A percentile compares a stretch with the other conserved stretches of the same genome.
Evolutionary conservation across 345 rosid species (phyloP).

Genomic region (Syzygium jambos): DNA sequence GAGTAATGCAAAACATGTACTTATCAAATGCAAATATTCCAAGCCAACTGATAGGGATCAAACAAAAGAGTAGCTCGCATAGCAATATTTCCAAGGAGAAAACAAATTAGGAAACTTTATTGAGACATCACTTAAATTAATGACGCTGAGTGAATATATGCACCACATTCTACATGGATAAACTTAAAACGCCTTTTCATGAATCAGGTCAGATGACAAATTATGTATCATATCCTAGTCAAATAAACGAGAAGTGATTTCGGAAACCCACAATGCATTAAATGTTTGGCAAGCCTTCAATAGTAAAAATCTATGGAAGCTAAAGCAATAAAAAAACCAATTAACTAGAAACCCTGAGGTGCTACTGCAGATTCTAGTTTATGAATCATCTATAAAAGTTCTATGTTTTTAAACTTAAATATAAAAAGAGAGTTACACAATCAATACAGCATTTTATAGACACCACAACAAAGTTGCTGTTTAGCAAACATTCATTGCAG

Average conservation of each 20-base stretch:
- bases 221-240: neutral
- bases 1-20: neutral
- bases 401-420: neutral
- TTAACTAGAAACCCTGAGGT: neutral
- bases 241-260: neutral
- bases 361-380: neutral
- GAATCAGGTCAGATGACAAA: neutral
- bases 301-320: neutral
- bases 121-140: neutral
- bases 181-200: neutral
- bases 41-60: neutral
- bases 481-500: neutral
- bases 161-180: neutral
- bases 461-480: neutral
- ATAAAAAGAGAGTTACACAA: neutral
- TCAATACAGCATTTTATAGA: neutral
- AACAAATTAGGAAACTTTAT: neutral
- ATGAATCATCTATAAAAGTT: neutral
- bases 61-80: neutral
- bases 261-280: neutral
- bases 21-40: neutral
- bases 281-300: neutral
- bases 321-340: neutral
- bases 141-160: neutral
- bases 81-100: neutral